Conservation (phyloP, 495 filamentous ascomycete species). For the Coniosporium apollinis region DNA sequence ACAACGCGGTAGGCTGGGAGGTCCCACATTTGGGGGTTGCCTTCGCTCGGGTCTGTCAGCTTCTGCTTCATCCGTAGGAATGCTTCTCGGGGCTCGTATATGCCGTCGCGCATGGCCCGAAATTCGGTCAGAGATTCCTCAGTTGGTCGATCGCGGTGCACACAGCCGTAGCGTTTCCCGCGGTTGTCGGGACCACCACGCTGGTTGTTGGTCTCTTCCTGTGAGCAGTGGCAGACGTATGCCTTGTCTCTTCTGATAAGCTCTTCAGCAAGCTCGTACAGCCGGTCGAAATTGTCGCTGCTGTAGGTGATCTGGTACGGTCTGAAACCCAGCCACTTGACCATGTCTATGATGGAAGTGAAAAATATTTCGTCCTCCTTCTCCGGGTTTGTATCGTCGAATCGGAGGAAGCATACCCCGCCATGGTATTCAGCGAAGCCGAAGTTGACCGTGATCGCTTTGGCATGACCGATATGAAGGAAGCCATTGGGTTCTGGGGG, state of each 20-base stretch:
- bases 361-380: slow-evolving; percentile 30
- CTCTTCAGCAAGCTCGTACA: slow-evolving; percentile 81
- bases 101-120: slow-evolving; percentile 76
- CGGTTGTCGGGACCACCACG: slow-evolving; percentile 53
- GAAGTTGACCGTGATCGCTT: slow-evolving; percentile 96
- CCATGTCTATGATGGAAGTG: slow-evolving; percentile 25
- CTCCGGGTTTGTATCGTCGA: slow-evolving; percentile 29
- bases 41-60: slow-evolving; percentile 26
- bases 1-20: slow-evolving; percentile 65
- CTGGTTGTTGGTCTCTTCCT: slow-evolving; percentile 67
- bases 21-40: slow-evolving; percentile 47
- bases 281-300: slow-evolving; percentile 66
- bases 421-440: slow-evolving; percentile 80
- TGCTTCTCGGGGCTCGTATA: slow-evolving; percentile 75
- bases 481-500: slow-evolving; percentile 79
- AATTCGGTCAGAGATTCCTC: slow-evolving; percentile 73
- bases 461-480: slow-evolving; percentile 82
- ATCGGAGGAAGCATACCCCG: slow-evolving; percentile 43
- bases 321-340: slow-evolving; percentile 28
- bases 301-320: slow-evolving; percentile 56
- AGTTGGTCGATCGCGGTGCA: slow-evolving; percentile 53
- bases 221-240: slow-evolving; percentile 61
- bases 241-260: slow-evolving; percentile 56
- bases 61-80: slow-evolving; percentile 88
- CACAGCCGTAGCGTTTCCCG: slow-evolving; percentile 56